Evolutionary conservation across 2,329 filamentous ascomycete species (phyloP), one percentile per base, ranked within the genome.

Genomic region (Aspergillus viridinutans): DNA sequence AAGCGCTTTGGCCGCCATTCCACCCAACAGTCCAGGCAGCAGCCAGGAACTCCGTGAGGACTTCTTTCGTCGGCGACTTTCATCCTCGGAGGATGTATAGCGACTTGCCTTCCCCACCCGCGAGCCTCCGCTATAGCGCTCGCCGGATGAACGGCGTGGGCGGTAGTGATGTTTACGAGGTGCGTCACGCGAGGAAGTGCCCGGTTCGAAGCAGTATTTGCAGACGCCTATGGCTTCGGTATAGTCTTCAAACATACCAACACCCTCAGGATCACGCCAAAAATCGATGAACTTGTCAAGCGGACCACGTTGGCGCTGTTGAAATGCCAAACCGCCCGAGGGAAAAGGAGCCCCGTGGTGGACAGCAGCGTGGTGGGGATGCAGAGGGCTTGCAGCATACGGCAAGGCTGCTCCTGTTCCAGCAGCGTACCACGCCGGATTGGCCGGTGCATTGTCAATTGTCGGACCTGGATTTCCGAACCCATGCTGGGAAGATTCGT

Each of bases 211-310:
- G 68, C 85, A 88, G 63, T 85, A 76, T 60, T 81, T 84, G 73
- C 85, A 88, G 2, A 87, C 81, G 23, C 85, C 85, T 63, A 86
- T 87, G 58, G 83, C 81, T 70, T 88, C 84, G 1, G 85, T 87
- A 64, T 88, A 88, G 66, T 87, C 84, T 69, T 88, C 85, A 74
- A 85, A 87, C 67, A 82, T 81, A 20, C 79, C 80, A 0, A 87
- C 83, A n/a, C 84, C 85, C 60, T 87, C 84, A 1, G 84, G 79
- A 59, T 83, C 85, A 66, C 79, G 84, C 82, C 81, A 86, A 76
- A 81, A 87, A 64, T 83, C 82, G 42, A 84, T 76, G 29, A 86
- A 76, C 51, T 76, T 80, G 40, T 76, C 76, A 1, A 87, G 74
- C 0, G 85, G 81, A 0, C 84, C 84, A 48, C 77, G 77, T 56